Conservation (phyloP, 176 grass and related monocot species). For the Bromus sterilis region DNA sequence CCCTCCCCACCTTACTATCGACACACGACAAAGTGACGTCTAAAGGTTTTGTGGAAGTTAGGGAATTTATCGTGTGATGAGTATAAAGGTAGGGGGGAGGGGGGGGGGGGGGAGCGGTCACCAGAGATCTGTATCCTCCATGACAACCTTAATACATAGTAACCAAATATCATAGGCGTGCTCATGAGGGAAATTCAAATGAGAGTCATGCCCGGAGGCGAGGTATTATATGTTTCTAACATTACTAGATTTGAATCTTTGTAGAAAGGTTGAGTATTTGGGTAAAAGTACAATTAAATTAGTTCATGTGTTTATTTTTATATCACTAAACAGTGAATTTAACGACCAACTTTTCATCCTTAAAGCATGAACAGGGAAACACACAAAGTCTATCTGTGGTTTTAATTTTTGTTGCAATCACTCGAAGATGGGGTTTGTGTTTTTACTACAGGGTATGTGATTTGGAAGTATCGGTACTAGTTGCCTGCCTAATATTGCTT, state of each 20-base stretch:
- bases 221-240: neutral
- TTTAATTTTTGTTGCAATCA: neutral
- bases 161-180: neutral
- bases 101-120: neutral
- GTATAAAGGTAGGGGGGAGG: neutral
- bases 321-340: neutral
- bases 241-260: neutral
- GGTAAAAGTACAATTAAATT: neutral
- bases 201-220: neutral
- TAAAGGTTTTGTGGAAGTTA: neutral
- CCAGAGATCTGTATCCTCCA: neutral
- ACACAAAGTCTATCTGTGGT: neutral
- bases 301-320: neutral
- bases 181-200: neutral
- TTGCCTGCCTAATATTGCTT: no score
- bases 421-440: neutral
- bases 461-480: no score
- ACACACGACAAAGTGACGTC: neutral
- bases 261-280: neutral
- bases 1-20: neutral
- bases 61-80: neutral
- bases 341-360: neutral
- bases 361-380: neutral
- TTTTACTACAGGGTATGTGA: neutral
- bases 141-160: neutral